Conservation (phyloP, 306 rosid species). For the Oemleria cerasiformis region DNA sequence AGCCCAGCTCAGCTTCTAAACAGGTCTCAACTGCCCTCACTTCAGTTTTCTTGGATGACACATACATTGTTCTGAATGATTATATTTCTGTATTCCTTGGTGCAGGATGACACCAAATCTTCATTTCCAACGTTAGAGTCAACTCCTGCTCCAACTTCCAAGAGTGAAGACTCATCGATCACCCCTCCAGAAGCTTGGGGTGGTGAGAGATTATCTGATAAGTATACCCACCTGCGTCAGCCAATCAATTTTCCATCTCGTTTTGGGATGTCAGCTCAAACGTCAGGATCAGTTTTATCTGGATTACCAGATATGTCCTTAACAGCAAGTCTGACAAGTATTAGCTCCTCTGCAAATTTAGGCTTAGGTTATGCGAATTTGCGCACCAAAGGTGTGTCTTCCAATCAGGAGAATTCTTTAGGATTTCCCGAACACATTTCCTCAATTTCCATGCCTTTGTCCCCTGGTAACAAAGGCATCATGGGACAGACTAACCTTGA, state of each 20-base stretch:
- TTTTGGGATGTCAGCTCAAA: slow-evolving; percentile 59
- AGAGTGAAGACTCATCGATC: slow-evolving; percentile 75
- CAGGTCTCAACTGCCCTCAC: slow-evolving; percentile 56
- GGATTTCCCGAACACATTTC: slow-evolving; percentile 54
- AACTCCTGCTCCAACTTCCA: slow-evolving; percentile 69
- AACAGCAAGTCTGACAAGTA: slow-evolving; percentile 38
- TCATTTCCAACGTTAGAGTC: slow-evolving; percentile 61
- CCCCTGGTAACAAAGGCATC: slow-evolving; percentile 58
- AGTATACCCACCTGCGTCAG: slow-evolving; percentile 53
- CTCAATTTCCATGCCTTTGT: slow-evolving; percentile 44
- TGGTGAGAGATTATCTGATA: slow-evolving; percentile 84
- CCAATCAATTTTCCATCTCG: slow-evolving; percentile 68
- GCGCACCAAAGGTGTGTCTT: slow-evolving; percentile 58
- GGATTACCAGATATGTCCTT: slow-evolving; percentile 71
- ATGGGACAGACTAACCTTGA: slow-evolving; percentile 64
- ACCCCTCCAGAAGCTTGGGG: slow-evolving; percentile 99
- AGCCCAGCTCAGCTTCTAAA: slow-evolving; percentile 53
- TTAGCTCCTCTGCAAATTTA: slow-evolving; percentile 46
- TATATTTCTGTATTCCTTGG: slow-evolving; percentile 2
- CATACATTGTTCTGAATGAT: slow-evolving; percentile 4
- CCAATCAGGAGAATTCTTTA: slow-evolving; percentile 62
- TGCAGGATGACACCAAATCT: slow-evolving; percentile 73
- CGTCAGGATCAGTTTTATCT: slow-evolving; percentile 60
- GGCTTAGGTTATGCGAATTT: slow-evolving; percentile 53
- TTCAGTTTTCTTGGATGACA: slow-evolving; percentile 19